Percentiles rank a stretch among this genome's conserved stretches.
Conservation (phyloP, 345 rosid genomes). For the Rhodamnia rubescens region DNA sequence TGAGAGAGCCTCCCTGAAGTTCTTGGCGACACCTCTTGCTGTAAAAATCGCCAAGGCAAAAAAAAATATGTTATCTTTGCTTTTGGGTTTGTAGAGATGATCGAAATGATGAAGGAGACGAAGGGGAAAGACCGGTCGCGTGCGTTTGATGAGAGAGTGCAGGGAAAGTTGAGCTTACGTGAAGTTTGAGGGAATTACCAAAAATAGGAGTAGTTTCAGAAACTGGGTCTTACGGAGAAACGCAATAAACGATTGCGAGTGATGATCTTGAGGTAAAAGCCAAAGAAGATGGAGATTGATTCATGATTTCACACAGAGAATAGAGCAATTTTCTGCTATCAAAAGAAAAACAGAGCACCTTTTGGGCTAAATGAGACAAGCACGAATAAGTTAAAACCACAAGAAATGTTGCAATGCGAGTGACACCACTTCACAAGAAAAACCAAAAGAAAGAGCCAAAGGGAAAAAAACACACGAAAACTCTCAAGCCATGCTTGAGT, state of each 20-base stretch:
- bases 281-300: not conserved
- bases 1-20: conserved; percentile 11
- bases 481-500: not conserved
- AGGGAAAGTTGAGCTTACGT: not conserved
- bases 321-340: not conserved
- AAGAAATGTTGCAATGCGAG: not conserved
- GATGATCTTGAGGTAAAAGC: not conserved
- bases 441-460: not conserved
- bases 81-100: not conserved
- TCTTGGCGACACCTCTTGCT: conserved; percentile 10
- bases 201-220: not conserved
- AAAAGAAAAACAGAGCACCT: not conserved
- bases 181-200: not conserved
- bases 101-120: not conserved
- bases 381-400: not conserved
- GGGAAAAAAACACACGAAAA: not conserved
- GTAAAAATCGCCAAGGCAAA: not conserved
- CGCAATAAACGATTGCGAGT: not conserved
- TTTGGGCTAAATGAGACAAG: not conserved
- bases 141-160: not conserved
- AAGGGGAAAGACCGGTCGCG: not conserved
- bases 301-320: not conserved
- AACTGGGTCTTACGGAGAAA: not conserved
- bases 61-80: not conserved
- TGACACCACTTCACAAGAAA: not conserved